These are phyloP conservation scores for Viola pubescens DNA, from an alignment of 441 rosid species.

Conservation along the genomic window DNA sequence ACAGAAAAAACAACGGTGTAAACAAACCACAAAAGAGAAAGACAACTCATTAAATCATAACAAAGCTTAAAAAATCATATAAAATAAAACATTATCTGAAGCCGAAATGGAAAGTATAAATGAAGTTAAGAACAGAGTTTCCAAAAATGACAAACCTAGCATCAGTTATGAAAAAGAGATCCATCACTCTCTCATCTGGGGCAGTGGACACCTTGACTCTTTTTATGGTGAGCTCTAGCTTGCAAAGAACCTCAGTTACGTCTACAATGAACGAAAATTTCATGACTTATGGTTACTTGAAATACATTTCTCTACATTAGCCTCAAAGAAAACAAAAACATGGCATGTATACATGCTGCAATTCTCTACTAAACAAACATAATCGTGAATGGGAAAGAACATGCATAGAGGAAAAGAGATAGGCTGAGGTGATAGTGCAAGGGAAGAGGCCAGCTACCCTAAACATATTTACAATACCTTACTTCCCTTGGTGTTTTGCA, in stretches of 20 bases:
- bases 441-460: no score
- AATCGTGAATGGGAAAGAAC: background rate
- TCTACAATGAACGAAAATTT: slow-evolving; percentile 23
- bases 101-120: background rate
- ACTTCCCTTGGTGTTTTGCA: no score
- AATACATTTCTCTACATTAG: background rate
- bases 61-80: background rate
- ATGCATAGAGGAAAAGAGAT: background rate
- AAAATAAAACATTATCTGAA: background rate
- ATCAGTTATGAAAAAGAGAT: slow-evolving; percentile 59
- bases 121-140: slow-evolving; percentile 9
- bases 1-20: background rate
- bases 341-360: background rate
- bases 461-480: no score
- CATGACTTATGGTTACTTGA: background rate
- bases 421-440: no score
- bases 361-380: background rate
- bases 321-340: no score
- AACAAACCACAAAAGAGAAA: slow-evolving; percentile 2
- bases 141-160: slow-evolving; percentile 37
- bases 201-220: slow-evolving; percentile 59
- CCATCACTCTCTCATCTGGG: slow-evolving; percentile 66
- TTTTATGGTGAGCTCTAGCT: slow-evolving; percentile 53
- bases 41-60: background rate
- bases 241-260: slow-evolving; percentile 52